Evolutionary conservation across 2,329 filamentous ascomycete species (phyloP).

Genomic region (Beauveria rudraprayagi): DNA sequence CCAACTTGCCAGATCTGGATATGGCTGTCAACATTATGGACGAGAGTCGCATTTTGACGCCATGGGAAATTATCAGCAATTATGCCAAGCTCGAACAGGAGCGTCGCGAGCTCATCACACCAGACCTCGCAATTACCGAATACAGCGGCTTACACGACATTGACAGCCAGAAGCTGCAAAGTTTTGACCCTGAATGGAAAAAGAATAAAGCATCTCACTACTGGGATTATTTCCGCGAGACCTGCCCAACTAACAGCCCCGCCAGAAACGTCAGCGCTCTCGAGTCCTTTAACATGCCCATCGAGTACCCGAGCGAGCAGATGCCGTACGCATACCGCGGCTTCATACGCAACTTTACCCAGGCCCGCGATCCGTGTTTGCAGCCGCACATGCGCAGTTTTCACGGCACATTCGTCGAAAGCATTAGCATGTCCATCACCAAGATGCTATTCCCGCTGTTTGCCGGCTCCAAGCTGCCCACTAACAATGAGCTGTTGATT

Average conservation of each 20-base stretch:
- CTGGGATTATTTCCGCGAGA: conserved; percentile 40
- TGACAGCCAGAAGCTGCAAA: conserved; percentile 14
- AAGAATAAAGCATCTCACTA: conserved; percentile 32
- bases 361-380: conserved; percentile 44
- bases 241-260: conserved; percentile 41
- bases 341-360: conserved; percentile 49
- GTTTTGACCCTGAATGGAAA: conserved; percentile 33
- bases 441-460: conserved; percentile 50
- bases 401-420: conserved; percentile 48
- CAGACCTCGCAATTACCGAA: conserved; percentile 32
- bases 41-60: conserved; percentile 42
- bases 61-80: conserved; percentile 42
- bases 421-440: conserved; percentile 39
- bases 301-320: conserved; percentile 18
- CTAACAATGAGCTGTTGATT: conserved; percentile 55
- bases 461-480: conserved; percentile 49
- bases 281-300: conserved; percentile 24
- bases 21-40: conserved; percentile 46
- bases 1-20: conserved; percentile 42
- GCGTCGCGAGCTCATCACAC: conserved; percentile 24
- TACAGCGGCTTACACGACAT: conserved; percentile 26
- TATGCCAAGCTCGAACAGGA: neutral
- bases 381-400: conserved; percentile 38
- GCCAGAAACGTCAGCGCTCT: conserved; percentile 25
- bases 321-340: conserved; percentile 26